phyloP scores from a whole-genome alignment of 2,329 filamentous ascomycete genomes.

The Epichloe scottii region DNA sequence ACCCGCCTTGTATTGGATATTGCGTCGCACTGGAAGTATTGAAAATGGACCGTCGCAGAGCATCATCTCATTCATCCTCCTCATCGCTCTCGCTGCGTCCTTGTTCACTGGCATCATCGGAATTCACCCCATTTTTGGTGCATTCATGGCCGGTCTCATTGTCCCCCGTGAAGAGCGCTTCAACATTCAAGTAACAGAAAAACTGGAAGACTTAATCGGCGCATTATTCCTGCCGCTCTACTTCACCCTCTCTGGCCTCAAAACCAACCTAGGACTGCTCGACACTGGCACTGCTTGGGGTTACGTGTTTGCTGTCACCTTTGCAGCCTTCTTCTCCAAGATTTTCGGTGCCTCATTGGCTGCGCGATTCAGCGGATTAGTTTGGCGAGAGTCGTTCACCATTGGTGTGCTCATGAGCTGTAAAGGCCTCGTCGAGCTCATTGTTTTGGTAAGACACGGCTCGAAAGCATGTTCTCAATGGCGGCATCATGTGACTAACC shows the following conservation, averaged over 20 bases:
- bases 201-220: slow-evolving; percentile 82
- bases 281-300: slow-evolving; percentile 75
- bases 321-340: slow-evolving; percentile 74
- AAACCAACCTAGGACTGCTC: slow-evolving; percentile 75
- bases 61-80: slow-evolving; percentile 69
- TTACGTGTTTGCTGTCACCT: slow-evolving; percentile 74
- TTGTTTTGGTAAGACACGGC: slow-evolving; percentile 59
- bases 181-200: slow-evolving; percentile 81
- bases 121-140: slow-evolving; percentile 88
- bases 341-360: slow-evolving; percentile 72
- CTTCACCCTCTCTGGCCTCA: slow-evolving; percentile 83
- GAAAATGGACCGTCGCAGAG: slow-evolving; percentile 81
- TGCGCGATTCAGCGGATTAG: slow-evolving; percentile 59
- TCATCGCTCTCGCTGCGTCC: slow-evolving; percentile 65
- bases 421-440: slow-evolving; percentile 87
- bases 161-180: slow-evolving; percentile 85
- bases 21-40: slow-evolving; percentile 63
- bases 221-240: slow-evolving; percentile 81
- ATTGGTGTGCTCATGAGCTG: slow-evolving; percentile 93
- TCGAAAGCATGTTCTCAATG: neutral
- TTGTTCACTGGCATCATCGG: slow-evolving; percentile 88
- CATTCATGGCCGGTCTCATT: slow-evolving; percentile 79
- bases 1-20: slow-evolving; percentile 61
- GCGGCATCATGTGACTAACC: neutral
- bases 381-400: slow-evolving; percentile 82